A percentile compares a stretch with the other conserved stretches of the same genome.
Evolutionary conservation across 331 rosid species (phyloP).

Genomic region (Cydonia oblonga): DNA sequence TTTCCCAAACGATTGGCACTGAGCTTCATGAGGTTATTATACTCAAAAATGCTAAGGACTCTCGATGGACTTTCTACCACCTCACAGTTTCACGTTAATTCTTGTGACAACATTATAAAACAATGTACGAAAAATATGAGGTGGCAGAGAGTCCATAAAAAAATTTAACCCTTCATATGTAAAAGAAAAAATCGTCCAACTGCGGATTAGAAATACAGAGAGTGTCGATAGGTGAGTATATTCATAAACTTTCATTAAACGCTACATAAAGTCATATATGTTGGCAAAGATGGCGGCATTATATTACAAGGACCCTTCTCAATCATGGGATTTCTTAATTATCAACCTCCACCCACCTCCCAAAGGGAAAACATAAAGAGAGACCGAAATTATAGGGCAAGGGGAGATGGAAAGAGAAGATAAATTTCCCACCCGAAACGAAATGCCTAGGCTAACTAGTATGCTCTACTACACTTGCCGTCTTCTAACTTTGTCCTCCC

Average conservation of each 20-base stretch:
- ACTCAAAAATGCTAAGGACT: no score
- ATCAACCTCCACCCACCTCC: no score
- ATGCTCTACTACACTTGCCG: constrained; percentile 10
- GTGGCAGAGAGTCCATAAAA: no score
- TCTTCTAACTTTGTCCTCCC: constrained; percentile 5
- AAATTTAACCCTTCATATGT: no score
- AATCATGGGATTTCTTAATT: neutral
- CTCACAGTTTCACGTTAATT: no score
- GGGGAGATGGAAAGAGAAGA: no score
- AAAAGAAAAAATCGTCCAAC: neutral
- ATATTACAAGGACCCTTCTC: constrained; percentile 9
- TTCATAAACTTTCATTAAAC: constrained; percentile 7
- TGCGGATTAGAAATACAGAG: neutral
- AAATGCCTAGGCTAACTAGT: constrained; percentile 3
- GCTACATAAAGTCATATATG: neutral
- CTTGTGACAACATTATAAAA: no score
- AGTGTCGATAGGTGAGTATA: neutral
- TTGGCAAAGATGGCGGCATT: neutral
- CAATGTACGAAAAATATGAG: no score
- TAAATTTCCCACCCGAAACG: constrained; percentile 8
- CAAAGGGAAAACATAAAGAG: neutral
- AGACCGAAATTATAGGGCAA: neutral
- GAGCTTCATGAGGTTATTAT: neutral
- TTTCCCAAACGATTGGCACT: neutral
- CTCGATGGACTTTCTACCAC: no score